phyloP scores from a whole-genome alignment of 2,329 filamentous ascomycete species.

The Colletotrichum sp. region DNA sequence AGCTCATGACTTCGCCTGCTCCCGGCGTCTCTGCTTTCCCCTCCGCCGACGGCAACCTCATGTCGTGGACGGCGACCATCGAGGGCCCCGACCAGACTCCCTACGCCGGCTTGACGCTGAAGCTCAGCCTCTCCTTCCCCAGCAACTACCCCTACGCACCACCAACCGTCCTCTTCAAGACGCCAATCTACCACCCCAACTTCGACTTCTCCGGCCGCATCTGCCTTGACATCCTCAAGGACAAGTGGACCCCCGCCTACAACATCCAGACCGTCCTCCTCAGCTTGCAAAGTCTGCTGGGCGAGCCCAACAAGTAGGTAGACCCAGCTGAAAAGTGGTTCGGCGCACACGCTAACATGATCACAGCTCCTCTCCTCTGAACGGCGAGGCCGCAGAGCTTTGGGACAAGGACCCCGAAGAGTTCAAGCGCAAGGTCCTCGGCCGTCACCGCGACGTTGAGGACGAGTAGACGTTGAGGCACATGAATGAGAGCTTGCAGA shows the following conservation, averaged over 20 bases:
- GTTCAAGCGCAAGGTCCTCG: conserved; percentile 79
- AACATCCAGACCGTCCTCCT: conserved; percentile 93
- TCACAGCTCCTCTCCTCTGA: conserved; percentile 84
- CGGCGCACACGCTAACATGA: conserved; percentile 21
- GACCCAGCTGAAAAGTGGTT: background rate
- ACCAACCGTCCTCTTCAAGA: conserved; percentile 94
- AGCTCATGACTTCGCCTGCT: conserved; percentile 94
- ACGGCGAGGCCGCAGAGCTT: conserved; percentile 93
- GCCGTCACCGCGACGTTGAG: conserved; percentile 67
- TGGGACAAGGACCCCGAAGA: conserved; percentile 90
- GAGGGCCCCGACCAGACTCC: conserved; percentile 89
- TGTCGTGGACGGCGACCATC: conserved; percentile 94
- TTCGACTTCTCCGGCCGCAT: conserved; percentile 97
- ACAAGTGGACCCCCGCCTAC: conserved; percentile 98
- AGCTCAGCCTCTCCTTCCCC: conserved; percentile 90
- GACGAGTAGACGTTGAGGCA: conserved; percentile 54
- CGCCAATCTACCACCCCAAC: conserved; percentile 98
- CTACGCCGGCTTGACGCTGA: conserved; percentile 87
- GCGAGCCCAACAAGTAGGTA: conserved; percentile 96
- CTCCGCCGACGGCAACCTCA: conserved; percentile 85
- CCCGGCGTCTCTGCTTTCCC: conserved; percentile 96
- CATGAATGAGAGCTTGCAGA: background rate
- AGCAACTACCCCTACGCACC: conserved; percentile 91
- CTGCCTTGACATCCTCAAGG: conserved; percentile 97
- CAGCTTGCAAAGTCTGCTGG: conserved; percentile 92